Percentiles rank a stretch among this genome's conserved stretches.
phyloP scores from a whole-genome alignment of 768 basidiomycete species.

The Inosperma sp. region DNA sequence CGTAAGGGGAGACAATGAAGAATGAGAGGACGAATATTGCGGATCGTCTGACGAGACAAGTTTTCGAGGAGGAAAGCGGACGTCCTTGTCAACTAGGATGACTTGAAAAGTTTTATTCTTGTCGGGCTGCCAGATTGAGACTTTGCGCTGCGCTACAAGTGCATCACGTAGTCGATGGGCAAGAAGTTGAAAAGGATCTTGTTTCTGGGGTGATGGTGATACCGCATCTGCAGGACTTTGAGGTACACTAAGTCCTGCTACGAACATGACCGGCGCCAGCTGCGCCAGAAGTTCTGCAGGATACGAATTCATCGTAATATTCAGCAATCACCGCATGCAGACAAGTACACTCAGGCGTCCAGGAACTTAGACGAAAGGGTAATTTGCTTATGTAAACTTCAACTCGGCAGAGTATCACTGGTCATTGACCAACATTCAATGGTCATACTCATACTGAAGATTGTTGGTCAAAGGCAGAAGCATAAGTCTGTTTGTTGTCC shows the following conservation, averaged over 20 bases:
- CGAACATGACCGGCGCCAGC: conserved; percentile 82
- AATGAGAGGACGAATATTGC: conserved; percentile 59
- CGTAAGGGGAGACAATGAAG: conserved; percentile 89
- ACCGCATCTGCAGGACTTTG: conserved; percentile 49
- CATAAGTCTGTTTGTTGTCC: no score
- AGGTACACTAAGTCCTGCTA: conserved; percentile 88
- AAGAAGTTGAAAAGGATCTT: conserved; percentile 62
- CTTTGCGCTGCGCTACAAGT: conserved; percentile 57
- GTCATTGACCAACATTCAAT: no score
- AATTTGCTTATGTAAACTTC: no score
- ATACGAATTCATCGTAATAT: conserved; percentile 90
- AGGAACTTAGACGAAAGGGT: no score
- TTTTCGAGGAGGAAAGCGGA: conserved; percentile 87
- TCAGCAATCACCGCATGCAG: no score
- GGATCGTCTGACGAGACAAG: conserved; percentile 56
- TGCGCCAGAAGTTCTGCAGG: conserved; percentile 86
- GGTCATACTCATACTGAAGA: no score
- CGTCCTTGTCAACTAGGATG: conserved; percentile 76
- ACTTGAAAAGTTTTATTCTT: conserved; percentile 75
- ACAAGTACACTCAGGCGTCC: no score
- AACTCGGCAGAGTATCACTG: no score
- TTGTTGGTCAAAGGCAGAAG: no score
- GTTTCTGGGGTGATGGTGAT: conserved; percentile 28
- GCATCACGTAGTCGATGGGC: conserved; percentile 61
- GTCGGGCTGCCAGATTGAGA: conserved; percentile 69